Conservation (phyloP, 768 basidiomycete species). For the Ephemerocybe angulata region DNA sequence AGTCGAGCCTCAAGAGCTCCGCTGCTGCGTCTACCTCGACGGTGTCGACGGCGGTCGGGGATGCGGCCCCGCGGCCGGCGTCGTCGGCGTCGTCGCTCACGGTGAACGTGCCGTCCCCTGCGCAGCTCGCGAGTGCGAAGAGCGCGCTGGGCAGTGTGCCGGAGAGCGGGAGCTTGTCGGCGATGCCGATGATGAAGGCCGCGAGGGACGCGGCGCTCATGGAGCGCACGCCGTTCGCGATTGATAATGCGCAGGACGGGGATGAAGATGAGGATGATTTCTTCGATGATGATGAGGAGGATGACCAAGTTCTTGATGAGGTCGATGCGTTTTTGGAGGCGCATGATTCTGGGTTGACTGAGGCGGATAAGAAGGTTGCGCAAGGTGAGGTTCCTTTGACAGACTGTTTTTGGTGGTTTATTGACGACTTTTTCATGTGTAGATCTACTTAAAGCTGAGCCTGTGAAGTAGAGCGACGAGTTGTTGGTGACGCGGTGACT, state of each 20-base stretch:
- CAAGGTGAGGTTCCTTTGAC: constrained; percentile 49
- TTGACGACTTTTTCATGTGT: background rate
- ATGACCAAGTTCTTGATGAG: constrained; percentile 81
- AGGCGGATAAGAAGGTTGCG: constrained; percentile 73
- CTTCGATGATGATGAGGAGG: constrained; percentile 56
- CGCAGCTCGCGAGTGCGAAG: no score
- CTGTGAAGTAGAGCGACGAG: constrained; percentile 19
- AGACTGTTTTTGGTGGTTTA: background rate
- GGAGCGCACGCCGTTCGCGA: constrained; percentile 94
- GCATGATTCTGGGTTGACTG: constrained; percentile 81
- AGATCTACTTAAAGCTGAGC: constrained; percentile 28
- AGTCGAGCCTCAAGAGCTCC: constrained; percentile 39
- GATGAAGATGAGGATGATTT: constrained; percentile 69
- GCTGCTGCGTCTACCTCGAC: background rate
- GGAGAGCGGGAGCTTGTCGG: constrained; percentile 43
- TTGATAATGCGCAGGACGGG: constrained; percentile 88
- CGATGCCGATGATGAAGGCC: constrained; percentile 66
- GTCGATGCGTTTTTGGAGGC: constrained; percentile 66
- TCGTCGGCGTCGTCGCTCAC: constrained; percentile 40
- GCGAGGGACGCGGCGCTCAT: constrained; percentile 82
- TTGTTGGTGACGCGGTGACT: no score
- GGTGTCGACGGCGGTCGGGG: constrained; percentile 5
- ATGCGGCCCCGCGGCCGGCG: constrained; percentile 26
- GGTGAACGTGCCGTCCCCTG: constrained; percentile 39
- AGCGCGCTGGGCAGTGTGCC: constrained; percentile 29